Evolutionary conservation across 2,329 filamentous ascomycete genomes (phyloP), one percentile per base, ranked within the genome.

Genomic region (Verticillium dahliae): DNA sequence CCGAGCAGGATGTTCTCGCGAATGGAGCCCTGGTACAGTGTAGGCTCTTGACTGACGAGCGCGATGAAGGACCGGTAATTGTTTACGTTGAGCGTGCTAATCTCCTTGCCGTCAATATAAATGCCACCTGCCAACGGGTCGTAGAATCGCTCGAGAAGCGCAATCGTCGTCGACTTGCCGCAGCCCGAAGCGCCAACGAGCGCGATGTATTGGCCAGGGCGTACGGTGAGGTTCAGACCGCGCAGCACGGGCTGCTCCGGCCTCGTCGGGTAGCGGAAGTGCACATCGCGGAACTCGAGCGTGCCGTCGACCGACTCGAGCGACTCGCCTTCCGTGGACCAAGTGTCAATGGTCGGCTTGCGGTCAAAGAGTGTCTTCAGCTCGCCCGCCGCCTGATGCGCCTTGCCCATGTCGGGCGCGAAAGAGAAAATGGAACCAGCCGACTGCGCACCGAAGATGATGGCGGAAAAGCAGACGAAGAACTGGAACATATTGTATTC

Each of bases 111-210:
- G 69, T 98, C 94, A 18, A 98, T 81, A 62, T 86, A 91, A 38
- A 99, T 82, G 14, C 87, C 87, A 13, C 95, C 95, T 0, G 85
- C 82, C 0, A 95, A 81, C 0, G 93, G 91, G 68, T 98, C 92
- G 72, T 98, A 98, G 78, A 98, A 98, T 38, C 95, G 90, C 73
- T 98, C 94, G 37, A 98, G 80, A 4, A 98, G 82, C 3, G 91
- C 90, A 71, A 98, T 96, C 0, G 93, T 96, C 0, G 95, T 98
- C 58, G 88, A 92, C 79, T 99, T 98, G 62, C 95, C 95, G 70
- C 93, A 97, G 2, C 95, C 94, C 56, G 90, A 95, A 0, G 94
- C 90, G n/a, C 95, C 95, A 9, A 98, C 95, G 2, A 98, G 84
- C 0, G 94, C 95, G 7, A 94, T 84, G 68, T 94, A 95, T 71